Base-by-base conservation (phyloP, 768 basidiomycete species). In the Cystobasidium onofrii region DNA sequence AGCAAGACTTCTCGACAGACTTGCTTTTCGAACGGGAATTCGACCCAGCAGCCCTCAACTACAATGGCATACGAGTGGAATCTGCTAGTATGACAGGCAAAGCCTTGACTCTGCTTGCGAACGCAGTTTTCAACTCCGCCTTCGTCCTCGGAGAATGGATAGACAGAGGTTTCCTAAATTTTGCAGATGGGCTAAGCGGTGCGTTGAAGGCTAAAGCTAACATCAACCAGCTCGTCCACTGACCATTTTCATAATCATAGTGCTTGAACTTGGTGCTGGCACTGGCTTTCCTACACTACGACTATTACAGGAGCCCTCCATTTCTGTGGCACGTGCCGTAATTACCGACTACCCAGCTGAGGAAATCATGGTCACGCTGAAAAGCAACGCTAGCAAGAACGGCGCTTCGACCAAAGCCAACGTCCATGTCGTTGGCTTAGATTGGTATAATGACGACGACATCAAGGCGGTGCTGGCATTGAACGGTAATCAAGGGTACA, bases 51-150 rank as follows among this genome's bases (percentile, higher is more conserved):
- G 62, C 36, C 25, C 62, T 72, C 10, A 57, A 72, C 34, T 72
- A 72, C 70, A 52, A 52, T 9, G 34, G 31, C 36, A 17, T 72
- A 9, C 33, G 36, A 15, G 54, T 72, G 10, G 44, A 34, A 31
- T 15, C 70, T 9, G 70, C 70, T 25, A 61, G 34, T 36, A 52
- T 34, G n/a, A 31, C 23, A 10, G 70, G 62, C n/a, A 72, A 72
- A 61, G 33, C 70, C 23, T 52, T 61, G 23, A 72, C 70, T 10
- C 41, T 72, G 34, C 62, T 72, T 12, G 70, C 70, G n/a, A 46
- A 72, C 34, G 70, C 70, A 18, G 70, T 72, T 15, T 72, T 72
- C 57, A 72, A 72, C 31, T 72, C 70, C 39, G 54, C 70, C 10
- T 55, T 72, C 23, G 57, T 72, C 18, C 25, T 72, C 23, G 29